phyloP scores from a whole-genome alignment of 352 stramenopile species.

The Globisporangium spiculum region DNA sequence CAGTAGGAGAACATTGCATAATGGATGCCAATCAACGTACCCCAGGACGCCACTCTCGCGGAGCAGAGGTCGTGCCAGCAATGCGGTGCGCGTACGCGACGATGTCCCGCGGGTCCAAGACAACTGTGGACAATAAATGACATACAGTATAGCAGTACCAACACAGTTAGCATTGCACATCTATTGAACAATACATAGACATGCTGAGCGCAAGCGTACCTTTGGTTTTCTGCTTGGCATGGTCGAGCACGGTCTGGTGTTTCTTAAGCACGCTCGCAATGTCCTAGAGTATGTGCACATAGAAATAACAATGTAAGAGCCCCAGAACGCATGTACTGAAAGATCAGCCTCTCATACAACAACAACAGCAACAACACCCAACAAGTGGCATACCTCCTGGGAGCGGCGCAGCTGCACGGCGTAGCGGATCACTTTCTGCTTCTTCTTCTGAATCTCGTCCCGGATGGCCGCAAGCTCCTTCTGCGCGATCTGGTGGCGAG shows the following conservation, averaged over 20 bases:
- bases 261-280: conserved; percentile 70
- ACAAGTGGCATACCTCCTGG: conserved; percentile 32
- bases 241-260: conserved; percentile 51
- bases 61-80: conserved; percentile 69
- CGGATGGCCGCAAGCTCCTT: conserved; percentile 62
- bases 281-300: conserved; percentile 20
- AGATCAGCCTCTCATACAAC: neutral
- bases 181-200: neutral
- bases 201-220: conserved; percentile 17
- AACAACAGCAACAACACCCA: neutral
- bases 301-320: neutral
- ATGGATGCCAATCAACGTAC: conserved; percentile 29
- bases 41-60: conserved; percentile 70
- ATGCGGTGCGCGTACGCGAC: conserved; percentile 83
- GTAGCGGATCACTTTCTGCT: conserved; percentile 67
- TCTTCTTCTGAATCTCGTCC: conserved; percentile 61
- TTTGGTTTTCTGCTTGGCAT: conserved; percentile 58
- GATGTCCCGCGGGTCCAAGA: conserved; percentile 64
- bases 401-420: conserved; percentile 59
- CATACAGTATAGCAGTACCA: conserved; percentile 5
- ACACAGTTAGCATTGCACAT: neutral
- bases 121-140: conserved; percentile 26
- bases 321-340: neutral
- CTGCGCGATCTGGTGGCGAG: conserved; percentile 66
- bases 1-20: neutral